Evolutionary conservation across 129 eudicot genomes (phyloP), one percentile per base, ranked within the genome.

Genomic region (Artemisia annua): DNA sequence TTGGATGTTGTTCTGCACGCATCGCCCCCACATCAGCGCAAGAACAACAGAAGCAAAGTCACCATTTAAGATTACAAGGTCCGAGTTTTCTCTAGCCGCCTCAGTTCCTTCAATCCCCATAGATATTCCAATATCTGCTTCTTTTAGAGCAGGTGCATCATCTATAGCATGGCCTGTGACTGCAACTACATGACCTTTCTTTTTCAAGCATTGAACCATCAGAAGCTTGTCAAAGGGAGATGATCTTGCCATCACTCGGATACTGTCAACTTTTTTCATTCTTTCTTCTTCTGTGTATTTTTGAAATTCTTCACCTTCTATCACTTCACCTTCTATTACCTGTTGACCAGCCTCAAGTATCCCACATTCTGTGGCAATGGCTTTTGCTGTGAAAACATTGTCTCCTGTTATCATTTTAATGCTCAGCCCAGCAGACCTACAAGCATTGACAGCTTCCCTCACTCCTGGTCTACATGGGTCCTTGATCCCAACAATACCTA

Each of bases 381-480:
- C 96, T 74, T 92, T 87, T 35, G 97, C 96, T 9, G 97, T 92
- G 83, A 92, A 92, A 17, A 92, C 81, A 35, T 92, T 92, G 83
- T 92, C 97, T 53, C 97, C 97, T 0, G 96, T 92, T 63, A 92
- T 92, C 97, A 92, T 92, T 67, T 83, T 92, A 30, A 92, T 82
- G 49, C 83, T 78, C 1, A 92, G 96, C 13, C 97, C 96, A 1
- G 97, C 96, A 0, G 71, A 59, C 55, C 80, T 80, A 79, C 96
- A 92, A 1, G 69, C 59, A 18, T 89, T 76, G 15, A 92, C 86
- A 11, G 97, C 93, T 35, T 85, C 79, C 75, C 72, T 83, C 18
- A 84, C 96, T 44, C 96, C 97, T 0, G 87, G 88, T 75, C 97
- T 80, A 53, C 93, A 89, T 15, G 96, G 97, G 71, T 92, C 96